Conservation (phyloP, 441 rosid species). For the Populus hybrid region DNA sequence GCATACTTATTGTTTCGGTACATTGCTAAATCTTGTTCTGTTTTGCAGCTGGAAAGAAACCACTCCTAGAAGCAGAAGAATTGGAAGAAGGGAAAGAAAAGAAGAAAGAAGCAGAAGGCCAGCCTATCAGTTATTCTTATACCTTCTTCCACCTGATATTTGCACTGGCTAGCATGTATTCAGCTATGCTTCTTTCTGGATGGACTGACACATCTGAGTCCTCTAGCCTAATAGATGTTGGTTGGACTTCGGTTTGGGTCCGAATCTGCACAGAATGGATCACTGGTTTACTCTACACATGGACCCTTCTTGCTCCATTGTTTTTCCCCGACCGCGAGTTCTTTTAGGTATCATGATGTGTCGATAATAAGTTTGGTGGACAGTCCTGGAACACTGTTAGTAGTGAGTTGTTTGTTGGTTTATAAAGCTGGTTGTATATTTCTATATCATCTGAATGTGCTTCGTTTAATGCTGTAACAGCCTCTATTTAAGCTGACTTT, state of each 20-base stretch:
- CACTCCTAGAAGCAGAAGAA: constrained; percentile 52
- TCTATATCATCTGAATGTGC: background rate
- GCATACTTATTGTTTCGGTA: background rate
- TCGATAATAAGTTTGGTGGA: background rate
- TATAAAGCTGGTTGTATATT: background rate
- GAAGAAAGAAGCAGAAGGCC: constrained; percentile 50
- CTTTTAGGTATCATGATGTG: constrained; percentile 17
- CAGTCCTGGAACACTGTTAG: background rate
- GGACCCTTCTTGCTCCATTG: constrained; percentile 80
- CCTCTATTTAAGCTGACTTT: background rate
- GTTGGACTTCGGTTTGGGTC: constrained; percentile 99
- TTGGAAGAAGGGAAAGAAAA: constrained; percentile 62
- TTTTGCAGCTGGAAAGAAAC: constrained; percentile 49
- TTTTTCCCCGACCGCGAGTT: constrained; percentile 76
- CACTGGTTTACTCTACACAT: constrained; percentile 71
- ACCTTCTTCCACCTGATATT: constrained; percentile 92
- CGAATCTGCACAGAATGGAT: constrained; percentile 88
- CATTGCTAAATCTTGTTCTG: constrained; percentile 13
- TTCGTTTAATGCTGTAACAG: background rate
- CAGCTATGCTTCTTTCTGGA: constrained; percentile 94
- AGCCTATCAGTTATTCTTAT: constrained; percentile 79
- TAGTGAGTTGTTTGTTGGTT: background rate
- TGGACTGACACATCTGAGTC: constrained; percentile 82
- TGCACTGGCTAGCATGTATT: constrained; percentile 95
- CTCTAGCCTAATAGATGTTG: constrained; percentile 76